Evolutionary conservation across 768 basidiomycete genomes (phyloP).

Genomic region (Boletus rex-veris): DNA sequence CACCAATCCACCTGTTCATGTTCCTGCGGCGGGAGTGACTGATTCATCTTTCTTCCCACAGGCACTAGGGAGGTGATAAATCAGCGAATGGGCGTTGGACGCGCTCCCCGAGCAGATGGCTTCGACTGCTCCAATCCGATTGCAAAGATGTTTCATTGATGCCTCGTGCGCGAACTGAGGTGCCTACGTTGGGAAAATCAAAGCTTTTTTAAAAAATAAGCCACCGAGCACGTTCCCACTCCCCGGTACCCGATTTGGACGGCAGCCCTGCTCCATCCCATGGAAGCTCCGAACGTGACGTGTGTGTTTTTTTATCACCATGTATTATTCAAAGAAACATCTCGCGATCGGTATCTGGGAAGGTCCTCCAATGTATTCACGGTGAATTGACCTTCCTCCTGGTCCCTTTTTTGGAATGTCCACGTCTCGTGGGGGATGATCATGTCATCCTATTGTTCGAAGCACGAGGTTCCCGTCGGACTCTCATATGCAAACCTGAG

Average conservation of each 20-base stretch:
- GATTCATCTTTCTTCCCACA: not conserved
- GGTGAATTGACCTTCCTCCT: not conserved
- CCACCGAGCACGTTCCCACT: constrained; percentile 3
- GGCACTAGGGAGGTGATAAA: constrained; percentile 54
- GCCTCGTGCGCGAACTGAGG: constrained; percentile 57
- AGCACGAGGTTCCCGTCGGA: constrained; percentile 5
- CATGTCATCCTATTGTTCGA: constrained; percentile 1
- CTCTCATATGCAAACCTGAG: too few relatives aligned
- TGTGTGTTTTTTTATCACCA: not conserved
- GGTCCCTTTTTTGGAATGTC: not conserved
- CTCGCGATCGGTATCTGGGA: not conserved
- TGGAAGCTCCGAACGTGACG: constrained; percentile 44
- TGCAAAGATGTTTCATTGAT: constrained; percentile 54
- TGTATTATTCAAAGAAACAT: not conserved
- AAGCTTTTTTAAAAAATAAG: not conserved
- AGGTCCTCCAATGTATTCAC: not conserved
- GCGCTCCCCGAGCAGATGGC: constrained; percentile 39
- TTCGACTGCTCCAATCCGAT: constrained; percentile 49
- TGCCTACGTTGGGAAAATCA: constrained; percentile 5
- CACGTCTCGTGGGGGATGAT: not conserved
- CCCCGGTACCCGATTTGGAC: constrained; percentile 5
- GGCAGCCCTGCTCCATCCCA: constrained; percentile 45
- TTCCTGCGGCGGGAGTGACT: not conserved
- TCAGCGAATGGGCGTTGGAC: constrained; percentile 49
- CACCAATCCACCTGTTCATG: too few relatives aligned